Percentiles rank a stretch among this genome's conserved stretches.
These are phyloP conservation scores for Vinca minor DNA, from an alignment of 257 asterid genomes.

Conservation along the genomic window DNA sequence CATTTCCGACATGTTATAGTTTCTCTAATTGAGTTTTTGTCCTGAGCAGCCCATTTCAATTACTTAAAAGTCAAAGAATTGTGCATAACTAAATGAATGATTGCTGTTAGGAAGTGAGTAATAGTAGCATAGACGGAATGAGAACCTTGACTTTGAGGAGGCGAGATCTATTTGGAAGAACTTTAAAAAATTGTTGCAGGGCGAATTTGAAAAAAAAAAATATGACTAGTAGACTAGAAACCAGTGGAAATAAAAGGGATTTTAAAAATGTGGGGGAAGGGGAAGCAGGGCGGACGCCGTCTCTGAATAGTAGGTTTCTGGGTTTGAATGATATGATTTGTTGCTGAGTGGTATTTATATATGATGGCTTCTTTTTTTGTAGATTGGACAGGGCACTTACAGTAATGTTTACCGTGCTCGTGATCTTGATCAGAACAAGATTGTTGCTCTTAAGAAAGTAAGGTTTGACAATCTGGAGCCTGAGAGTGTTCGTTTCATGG, in stretches of 20 bases:
- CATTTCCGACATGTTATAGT: too few relatives aligned
- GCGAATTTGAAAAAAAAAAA: too few relatives aligned
- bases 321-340: neutral
- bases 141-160: too few relatives aligned
- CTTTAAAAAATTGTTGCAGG: too few relatives aligned
- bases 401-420: slow-evolving; percentile 92
- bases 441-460: slow-evolving; percentile 88
- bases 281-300: neutral
- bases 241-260: too few relatives aligned
- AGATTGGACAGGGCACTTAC: slow-evolving; percentile 98
- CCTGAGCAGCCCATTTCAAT: neutral
- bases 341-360: slow-evolving; percentile 3
- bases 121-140: too few relatives aligned
- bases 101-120: too few relatives aligned
- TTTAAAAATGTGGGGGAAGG: too few relatives aligned
- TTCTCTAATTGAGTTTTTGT: neutral
- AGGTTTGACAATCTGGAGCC: slow-evolving; percentile 94
- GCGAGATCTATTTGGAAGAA: too few relatives aligned
- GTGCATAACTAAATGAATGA: too few relatives aligned
- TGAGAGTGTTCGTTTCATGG: slow-evolving; percentile 96
- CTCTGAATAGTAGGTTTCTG: neutral
- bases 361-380: slow-evolving; percentile 14
- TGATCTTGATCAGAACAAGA: slow-evolving; percentile 80
- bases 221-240: too few relatives aligned
- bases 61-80: neutral